phyloP scores from a whole-genome alignment of 768 basidiomycete species.

The Baorangia bicolor region DNA sequence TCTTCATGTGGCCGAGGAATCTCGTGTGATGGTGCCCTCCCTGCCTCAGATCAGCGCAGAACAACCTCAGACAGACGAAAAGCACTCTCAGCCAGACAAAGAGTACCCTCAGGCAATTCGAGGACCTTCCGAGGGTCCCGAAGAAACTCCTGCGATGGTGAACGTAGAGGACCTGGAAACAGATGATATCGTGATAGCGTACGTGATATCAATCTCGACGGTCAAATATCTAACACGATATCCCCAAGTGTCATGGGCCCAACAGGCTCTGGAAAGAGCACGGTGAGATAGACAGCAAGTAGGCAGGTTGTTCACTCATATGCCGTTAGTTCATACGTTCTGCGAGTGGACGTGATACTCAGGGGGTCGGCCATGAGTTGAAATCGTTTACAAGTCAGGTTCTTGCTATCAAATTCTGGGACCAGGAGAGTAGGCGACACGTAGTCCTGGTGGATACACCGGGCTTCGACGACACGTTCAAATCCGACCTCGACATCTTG shows the following conservation, averaged over 20 bases:
- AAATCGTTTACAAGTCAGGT: constrained; percentile 13
- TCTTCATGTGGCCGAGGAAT: neutral
- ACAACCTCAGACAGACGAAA: neutral
- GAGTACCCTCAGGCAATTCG: too few species aligned
- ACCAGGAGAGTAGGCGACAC: neutral
- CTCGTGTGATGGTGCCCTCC: neutral
- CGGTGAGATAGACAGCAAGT: neutral
- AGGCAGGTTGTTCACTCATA: neutral
- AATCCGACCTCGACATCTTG: constrained; percentile 14
- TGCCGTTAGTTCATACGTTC: constrained; percentile 6
- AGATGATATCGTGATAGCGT: too few species aligned
- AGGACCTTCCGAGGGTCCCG: neutral
- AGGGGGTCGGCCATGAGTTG: constrained; percentile 6
- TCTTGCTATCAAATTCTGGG: neutral
- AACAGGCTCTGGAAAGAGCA: too few species aligned
- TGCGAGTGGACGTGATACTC: too few species aligned
- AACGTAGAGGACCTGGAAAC: too few species aligned
- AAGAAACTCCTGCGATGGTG: neutral
- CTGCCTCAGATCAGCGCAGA: neutral
- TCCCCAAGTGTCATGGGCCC: constrained; percentile 14
- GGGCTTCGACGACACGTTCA: constrained; percentile 20
- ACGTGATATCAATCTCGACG: neutral
- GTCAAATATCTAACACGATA: neutral
- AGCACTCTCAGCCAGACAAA: too few species aligned
- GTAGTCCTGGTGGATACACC: constrained; percentile 28